A percentile compares a stretch with the other conserved stretches of the same genome.
Conservation (phyloP, 441 rosid genomes). For the Populus hybrid region DNA sequence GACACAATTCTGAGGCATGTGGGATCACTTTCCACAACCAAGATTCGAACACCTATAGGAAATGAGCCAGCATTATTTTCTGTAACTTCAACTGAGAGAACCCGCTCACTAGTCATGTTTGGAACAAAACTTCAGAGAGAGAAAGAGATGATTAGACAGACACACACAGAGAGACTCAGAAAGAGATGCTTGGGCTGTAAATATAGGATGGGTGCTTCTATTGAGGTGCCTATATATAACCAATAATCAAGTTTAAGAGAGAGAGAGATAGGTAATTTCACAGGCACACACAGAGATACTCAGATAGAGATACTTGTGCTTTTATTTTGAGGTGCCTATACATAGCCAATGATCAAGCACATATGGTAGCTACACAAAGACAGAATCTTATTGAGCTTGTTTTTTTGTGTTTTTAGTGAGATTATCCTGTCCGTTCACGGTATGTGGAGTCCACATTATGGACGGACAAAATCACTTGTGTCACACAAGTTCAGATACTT, state of each 20-base stretch:
- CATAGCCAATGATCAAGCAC: neutral
- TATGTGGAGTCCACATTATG: neutral
- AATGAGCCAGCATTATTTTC: neutral
- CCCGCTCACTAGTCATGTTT: constrained; percentile 21
- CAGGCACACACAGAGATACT: neutral
- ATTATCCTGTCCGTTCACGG: neutral
- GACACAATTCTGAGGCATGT: constrained; percentile 33
- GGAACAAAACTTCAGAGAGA: neutral
- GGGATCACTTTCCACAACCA: constrained; percentile 41
- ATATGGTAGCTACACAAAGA: neutral
- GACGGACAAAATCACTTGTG: neutral
- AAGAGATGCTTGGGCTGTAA: neutral
- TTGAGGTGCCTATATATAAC: neutral
- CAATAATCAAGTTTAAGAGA: neutral
- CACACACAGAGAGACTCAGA: neutral
- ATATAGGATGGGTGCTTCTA: neutral
- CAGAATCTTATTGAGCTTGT: neutral
- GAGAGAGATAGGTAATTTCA: neutral
- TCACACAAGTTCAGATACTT: neutral
- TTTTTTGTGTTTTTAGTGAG: neutral
- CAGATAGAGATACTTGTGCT: neutral
- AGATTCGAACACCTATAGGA: constrained; percentile 15
- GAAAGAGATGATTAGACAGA: neutral
- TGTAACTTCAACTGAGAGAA: constrained; percentile 10
- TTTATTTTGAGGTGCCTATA: neutral